Evolutionary conservation across 1,139 yeast genomes (phyloP).

Genomic region (Saccharomycopsis hybrid): DNA sequence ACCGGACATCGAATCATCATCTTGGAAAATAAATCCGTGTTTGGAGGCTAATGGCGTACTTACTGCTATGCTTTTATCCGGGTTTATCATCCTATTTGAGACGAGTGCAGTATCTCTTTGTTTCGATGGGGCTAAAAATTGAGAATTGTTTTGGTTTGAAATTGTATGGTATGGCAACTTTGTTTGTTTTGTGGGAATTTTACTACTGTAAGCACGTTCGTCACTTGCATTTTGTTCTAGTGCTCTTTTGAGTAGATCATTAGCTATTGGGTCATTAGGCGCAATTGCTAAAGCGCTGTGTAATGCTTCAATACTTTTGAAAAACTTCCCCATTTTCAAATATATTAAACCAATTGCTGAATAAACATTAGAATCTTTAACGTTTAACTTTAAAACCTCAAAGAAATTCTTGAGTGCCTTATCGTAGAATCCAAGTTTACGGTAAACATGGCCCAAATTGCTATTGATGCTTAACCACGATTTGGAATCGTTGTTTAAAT

Average conservation of each 20-base stretch:
- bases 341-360: slow-evolving; percentile 82
- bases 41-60: slow-evolving; percentile 6
- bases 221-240: slow-evolving; percentile 52
- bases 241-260: slow-evolving; percentile 75
- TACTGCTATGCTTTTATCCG: slow-evolving; percentile 1
- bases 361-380: slow-evolving; percentile 67
- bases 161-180: slow-evolving; percentile 21
- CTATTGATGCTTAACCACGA: slow-evolving; percentile 85
- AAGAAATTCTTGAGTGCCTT: slow-evolving; percentile 71
- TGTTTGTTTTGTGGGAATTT: slow-evolving; percentile 13
- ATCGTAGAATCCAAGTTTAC: slow-evolving; percentile 56
- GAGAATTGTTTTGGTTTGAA: background rate
- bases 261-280: slow-evolving; percentile 80
- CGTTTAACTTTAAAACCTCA: slow-evolving; percentile 64
- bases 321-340: slow-evolving; percentile 57
- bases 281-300: slow-evolving; percentile 77
- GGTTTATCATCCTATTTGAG: background rate
- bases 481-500: slow-evolving; percentile 69
- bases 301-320: slow-evolving; percentile 66
- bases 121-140: slow-evolving; percentile 1
- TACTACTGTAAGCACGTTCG: slow-evolving; percentile 25
- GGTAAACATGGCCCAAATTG: slow-evolving; percentile 85
- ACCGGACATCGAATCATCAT: slow-evolving; percentile 6
- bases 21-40: slow-evolving; percentile 1
- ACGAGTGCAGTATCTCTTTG: background rate